Evolutionary conservation across 2,329 filamentous ascomycete species (phyloP), one percentile per base, ranked within the genome.

Genomic region (Lasiodiplodia sp.): DNA sequence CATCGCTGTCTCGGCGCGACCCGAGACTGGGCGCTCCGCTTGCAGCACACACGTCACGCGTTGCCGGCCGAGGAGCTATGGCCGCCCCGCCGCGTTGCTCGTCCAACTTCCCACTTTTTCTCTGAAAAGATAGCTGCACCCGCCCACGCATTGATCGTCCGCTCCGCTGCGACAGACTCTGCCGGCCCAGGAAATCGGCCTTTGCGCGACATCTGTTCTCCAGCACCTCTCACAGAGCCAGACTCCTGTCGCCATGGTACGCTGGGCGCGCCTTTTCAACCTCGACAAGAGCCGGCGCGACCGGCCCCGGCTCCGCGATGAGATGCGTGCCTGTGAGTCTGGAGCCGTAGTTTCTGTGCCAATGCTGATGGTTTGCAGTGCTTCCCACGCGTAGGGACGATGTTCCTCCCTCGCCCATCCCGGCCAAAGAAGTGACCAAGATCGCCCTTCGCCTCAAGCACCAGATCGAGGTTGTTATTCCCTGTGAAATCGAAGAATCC

Each of bases 361-460:
- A 16, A 31, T 31, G 40, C 58, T 66, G 73, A 51, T 74, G 49
- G 3, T 28, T 28, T 23, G 38, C 71, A 92, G 90, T 94, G 16
- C 87, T 94, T 2, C 91, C 91, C 1, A 84, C 83, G 16, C 86
- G 90, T 72, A 84, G 84, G 72, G 84, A 88, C 72, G 86, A 87
- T 14, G 78, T 84, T 0, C 81, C 90, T 53, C 80, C 88, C 52
- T 89, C 92, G 12, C 89, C 91, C 34, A 89, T 95, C 44, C 88
- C 92, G 1, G 85, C 94, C 14, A 85, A 87, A 69, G 91, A 96
- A 74, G 94, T 97, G 70, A 97, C 95, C 70, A 94, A 94, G 78
- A 86, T 96, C 68, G 95, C 94, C 31, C 87, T 99, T 18, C 92
- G 94, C 68, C 85, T 99, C 71, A 96, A 95, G 75, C 93, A 96